A percentile compares a stretch with the other conserved stretches of the same genome.
These are phyloP conservation scores for Aspergillus homomorphus DNA, from an alignment of 495 filamentous ascomycete species.

Conservation along the genomic window DNA sequence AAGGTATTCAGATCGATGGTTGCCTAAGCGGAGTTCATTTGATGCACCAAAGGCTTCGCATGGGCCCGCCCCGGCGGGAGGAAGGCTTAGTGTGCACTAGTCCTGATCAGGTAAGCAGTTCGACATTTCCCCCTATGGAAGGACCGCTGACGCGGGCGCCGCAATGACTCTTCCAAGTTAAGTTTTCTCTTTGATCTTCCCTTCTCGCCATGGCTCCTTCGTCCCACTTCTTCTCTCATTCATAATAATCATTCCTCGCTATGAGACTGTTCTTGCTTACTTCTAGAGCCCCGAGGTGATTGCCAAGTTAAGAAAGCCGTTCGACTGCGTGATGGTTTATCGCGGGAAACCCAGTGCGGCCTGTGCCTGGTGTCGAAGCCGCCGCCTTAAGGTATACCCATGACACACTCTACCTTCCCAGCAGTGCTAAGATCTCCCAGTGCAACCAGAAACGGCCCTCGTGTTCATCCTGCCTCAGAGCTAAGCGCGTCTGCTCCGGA, in stretches of 20 bases:
- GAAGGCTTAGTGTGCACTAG: not conserved
- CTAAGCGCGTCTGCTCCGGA: conserved; percentile 25
- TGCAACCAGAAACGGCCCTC: conserved; percentile 30
- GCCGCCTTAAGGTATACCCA: conserved; percentile 23
- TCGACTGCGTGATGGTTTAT: conserved; percentile 20
- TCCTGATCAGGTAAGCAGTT: not conserved
- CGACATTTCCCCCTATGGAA: not conserved
- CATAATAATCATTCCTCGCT: not conserved
- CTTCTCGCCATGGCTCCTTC: too few relatives aligned
- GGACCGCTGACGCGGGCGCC: not conserved
- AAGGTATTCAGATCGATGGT: not conserved
- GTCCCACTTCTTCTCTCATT: not conserved
- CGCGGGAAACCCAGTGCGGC: conserved; percentile 23
- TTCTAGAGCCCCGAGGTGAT: not conserved
- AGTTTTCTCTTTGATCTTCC: not conserved
- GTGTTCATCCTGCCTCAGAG: conserved; percentile 28
- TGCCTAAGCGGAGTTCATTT: not conserved
- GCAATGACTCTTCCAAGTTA: not conserved
- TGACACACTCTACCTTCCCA: not conserved
- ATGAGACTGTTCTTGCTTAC: not conserved
- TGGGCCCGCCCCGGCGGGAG: too few relatives aligned
- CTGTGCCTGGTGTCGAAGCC: conserved; percentile 21
- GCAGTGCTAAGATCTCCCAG: not conserved
- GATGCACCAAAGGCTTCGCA: too few relatives aligned
- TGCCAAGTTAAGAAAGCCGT: not conserved